Evolutionary conservation across 495 filamentous ascomycete genomes (phyloP).

Genomic region (Penicillium diatomitis): DNA sequence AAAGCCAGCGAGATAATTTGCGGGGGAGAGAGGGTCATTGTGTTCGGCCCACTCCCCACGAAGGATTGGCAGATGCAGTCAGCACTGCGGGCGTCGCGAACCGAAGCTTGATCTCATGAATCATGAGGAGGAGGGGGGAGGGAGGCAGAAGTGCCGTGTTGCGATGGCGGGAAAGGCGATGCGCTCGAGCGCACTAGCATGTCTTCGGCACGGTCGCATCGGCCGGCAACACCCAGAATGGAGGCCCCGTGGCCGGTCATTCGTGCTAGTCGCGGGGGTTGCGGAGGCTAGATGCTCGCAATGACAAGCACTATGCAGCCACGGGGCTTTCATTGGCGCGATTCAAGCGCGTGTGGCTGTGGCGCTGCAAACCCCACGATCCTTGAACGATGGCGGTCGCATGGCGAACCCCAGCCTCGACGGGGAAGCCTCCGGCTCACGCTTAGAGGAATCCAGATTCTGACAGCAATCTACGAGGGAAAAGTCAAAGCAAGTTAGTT

Average conservation of each 20-base stretch:
- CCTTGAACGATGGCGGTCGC: slow-evolving; percentile 11
- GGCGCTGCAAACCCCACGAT: slow-evolving; percentile 4
- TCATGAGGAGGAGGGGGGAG: background rate
- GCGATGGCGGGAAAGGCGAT: background rate
- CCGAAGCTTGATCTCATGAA: too few species aligned
- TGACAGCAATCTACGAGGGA: slow-evolving; percentile 52
- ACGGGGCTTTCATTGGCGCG: slow-evolving; percentile 11
- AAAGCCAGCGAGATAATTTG: too few species aligned
- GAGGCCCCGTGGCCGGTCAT: background rate
- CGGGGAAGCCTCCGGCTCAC: slow-evolving; percentile 16
- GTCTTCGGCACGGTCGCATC: slow-evolving; percentile 10
- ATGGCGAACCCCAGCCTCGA: slow-evolving; percentile 15
- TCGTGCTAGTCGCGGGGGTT: slow-evolving; percentile 2
- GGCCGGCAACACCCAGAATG: slow-evolving; percentile 1
- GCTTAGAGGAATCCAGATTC: slow-evolving; percentile 67
- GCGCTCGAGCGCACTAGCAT: slow-evolving; percentile 7
- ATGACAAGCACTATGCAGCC: slow-evolving; percentile 2
- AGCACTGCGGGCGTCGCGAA: too few species aligned
- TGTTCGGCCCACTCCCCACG: too few species aligned
- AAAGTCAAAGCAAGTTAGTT: slow-evolving; percentile 32
- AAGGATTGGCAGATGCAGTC: too few species aligned
- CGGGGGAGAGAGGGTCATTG: too few species aligned
- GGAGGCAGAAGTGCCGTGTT: background rate
- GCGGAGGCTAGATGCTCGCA: slow-evolving; percentile 6
- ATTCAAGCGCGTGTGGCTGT: slow-evolving; percentile 3